Conservation (phyloP, 2,329 filamentous ascomycete genomes). For the Aspergillus sp. region DNA sequence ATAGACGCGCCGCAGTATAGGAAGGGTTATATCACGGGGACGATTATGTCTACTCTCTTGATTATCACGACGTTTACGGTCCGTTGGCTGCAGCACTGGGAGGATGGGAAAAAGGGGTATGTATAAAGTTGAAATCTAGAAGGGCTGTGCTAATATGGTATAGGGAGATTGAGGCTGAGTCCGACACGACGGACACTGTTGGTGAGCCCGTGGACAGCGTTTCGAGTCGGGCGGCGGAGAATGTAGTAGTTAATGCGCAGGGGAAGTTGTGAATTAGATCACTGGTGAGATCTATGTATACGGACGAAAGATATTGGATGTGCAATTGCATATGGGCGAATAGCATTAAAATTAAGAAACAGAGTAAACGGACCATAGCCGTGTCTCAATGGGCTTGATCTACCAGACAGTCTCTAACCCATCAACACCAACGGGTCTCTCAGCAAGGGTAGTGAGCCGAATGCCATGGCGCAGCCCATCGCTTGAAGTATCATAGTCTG, state of each 20-base stretch:
- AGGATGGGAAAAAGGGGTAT: conserved; percentile 7
- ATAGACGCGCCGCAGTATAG: conserved; percentile 60
- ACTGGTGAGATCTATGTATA: no score
- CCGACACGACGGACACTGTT: not conserved
- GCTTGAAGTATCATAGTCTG: conserved; percentile 1
- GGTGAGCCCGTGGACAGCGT: not conserved
- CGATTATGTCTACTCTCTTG: conserved; percentile 50
- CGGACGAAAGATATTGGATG: no score
- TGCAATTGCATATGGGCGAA: no score
- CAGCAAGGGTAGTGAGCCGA: not conserved
- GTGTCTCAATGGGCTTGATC: not conserved
- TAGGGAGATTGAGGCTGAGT: not conserved
- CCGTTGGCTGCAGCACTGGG: conserved; percentile 6
- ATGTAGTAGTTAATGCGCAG: not conserved
- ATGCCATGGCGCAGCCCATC: conserved; percentile 5
- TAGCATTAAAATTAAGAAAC: no score
- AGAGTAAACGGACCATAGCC: no score
- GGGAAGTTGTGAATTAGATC: not conserved
- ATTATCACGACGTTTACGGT: conserved; percentile 47
- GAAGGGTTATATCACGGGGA: conserved; percentile 61
- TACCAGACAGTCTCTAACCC: conserved; percentile 7
- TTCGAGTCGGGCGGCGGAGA: not conserved
- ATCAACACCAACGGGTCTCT: conserved; percentile 7
- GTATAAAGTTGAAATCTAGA: not conserved
- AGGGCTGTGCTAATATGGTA: not conserved